phyloP scores from a whole-genome alignment of 2,329 filamentous ascomycete species.

The Diplodia corticola region DNA sequence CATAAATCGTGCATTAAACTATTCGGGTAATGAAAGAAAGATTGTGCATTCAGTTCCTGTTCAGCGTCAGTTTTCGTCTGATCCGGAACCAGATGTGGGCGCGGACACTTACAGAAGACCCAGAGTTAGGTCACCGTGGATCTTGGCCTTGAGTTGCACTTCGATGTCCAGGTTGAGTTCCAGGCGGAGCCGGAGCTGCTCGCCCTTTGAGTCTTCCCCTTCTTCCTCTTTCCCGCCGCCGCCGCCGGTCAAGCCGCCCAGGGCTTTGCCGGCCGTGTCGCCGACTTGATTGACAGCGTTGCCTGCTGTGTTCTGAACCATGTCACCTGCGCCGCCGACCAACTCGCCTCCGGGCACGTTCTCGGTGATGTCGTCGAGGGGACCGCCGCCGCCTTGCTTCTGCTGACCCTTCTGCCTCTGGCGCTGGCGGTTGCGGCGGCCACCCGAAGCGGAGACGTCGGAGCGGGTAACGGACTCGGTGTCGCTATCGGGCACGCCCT shows the following conservation, averaged over 20 bases:
- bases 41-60: constrained; percentile 22
- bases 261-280: constrained; percentile 47
- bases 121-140: constrained; percentile 63
- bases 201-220: constrained; percentile 42
- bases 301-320: constrained; percentile 58
- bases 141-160: constrained; percentile 64
- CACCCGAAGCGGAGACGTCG: constrained; percentile 55
- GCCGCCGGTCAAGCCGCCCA: constrained; percentile 50
- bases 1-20: constrained; percentile 10
- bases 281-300: constrained; percentile 52
- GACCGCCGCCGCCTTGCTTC: constrained; percentile 46
- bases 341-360: constrained; percentile 54
- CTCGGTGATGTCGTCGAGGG: constrained; percentile 59
- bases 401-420: constrained; percentile 49
- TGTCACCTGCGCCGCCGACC: constrained; percentile 54
- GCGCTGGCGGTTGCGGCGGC: constrained; percentile 58
- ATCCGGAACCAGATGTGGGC: not conserved
- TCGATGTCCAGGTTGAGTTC: constrained; percentile 65
- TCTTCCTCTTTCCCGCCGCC: constrained; percentile 40
- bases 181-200: constrained; percentile 57
- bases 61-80: constrained; percentile 2
- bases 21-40: not conserved
- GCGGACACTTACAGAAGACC: constrained; percentile 50
- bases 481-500: constrained; percentile 48
- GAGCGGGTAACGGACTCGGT: constrained; percentile 56